Percentiles rank a stretch among this genome's conserved stretches.
These are phyloP conservation scores for Margaritispora aquatica DNA, from an alignment of 495 filamentous ascomycete genomes.

Conservation along the genomic window DNA sequence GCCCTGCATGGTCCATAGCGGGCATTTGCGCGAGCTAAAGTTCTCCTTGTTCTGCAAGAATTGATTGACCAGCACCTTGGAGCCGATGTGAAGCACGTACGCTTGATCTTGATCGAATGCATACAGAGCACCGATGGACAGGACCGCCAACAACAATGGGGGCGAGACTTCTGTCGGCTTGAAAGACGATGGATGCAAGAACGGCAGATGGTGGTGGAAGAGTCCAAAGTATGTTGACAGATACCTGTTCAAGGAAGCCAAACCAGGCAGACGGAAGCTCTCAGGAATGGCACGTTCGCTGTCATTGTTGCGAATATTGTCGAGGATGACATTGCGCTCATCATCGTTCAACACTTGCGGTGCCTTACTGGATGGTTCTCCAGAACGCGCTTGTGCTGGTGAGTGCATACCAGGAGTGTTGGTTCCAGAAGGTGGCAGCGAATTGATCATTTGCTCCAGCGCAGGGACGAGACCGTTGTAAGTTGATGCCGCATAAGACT, in stretches of 20 bases:
- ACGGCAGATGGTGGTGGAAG: conserved; percentile 95
- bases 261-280: conserved; percentile 79
- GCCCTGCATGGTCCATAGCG: conserved; percentile 95
- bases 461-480: conserved; percentile 54
- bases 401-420: conserved; percentile 78
- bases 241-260: conserved; percentile 76
- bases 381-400: conserved; percentile 36
- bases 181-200: conserved; percentile 92
- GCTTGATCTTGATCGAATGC: conserved; percentile 96
- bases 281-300: conserved; percentile 76
- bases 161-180: conserved; percentile 69
- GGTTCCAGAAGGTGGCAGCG: conserved; percentile 60
- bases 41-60: conserved; percentile 97
- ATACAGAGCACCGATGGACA: conserved; percentile 95
- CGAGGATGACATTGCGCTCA: conserved; percentile 72
- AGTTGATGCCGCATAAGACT: conserved; percentile 48
- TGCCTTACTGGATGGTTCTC: conserved; percentile 49
- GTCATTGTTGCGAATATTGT: conserved; percentile 77
- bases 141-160: conserved; percentile 78
- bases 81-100: conserved; percentile 93
- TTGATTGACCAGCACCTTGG: conserved; percentile 92
- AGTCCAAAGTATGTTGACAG: conserved; percentile 93
- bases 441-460: conserved; percentile 62
- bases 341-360: conserved; percentile 68
- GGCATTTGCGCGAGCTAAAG: conserved; percentile 97